Evolutionary conservation across 495 filamentous ascomycete species (phyloP).

Genomic region (Aspergillus indologenus): DNA sequence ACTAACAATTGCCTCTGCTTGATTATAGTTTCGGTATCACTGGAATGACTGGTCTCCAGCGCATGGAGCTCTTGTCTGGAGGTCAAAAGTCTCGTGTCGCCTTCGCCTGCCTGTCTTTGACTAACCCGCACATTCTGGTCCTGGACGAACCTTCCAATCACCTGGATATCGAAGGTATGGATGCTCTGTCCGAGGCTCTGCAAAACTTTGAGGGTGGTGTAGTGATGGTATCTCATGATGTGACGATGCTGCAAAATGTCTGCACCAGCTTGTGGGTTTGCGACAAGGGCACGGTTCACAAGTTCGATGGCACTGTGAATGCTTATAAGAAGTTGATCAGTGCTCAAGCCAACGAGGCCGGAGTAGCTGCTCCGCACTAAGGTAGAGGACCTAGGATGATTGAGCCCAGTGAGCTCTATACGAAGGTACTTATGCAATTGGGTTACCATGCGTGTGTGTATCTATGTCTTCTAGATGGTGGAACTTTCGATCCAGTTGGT

Average conservation of each 20-base stretch:
- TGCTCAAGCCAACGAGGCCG: constrained; percentile 81
- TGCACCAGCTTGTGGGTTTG: constrained; percentile 96
- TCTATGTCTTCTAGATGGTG: too few species aligned
- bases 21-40: constrained; percentile 83
- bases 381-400: background rate
- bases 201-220: constrained; percentile 88
- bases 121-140: constrained; percentile 94
- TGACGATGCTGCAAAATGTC: constrained; percentile 96
- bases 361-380: constrained; percentile 59
- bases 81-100: constrained; percentile 98
- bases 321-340: constrained; percentile 97
- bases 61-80: constrained; percentile 91
- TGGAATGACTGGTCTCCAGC: constrained; percentile 93
- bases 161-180: constrained; percentile 99
- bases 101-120: constrained; percentile 88
- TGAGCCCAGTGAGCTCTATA: background rate
- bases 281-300: constrained; percentile 91
- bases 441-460: background rate
- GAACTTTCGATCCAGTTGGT: too few species aligned
- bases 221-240: constrained; percentile 98
- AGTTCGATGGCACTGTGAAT: constrained; percentile 92
- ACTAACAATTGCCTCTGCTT: constrained; percentile 7
- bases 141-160: constrained; percentile 99
- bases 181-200: constrained; percentile 82
- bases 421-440: background rate